Percentiles rank a stretch among this genome's conserved stretches.
These are phyloP conservation scores for Capsella rubella DNA, from an alignment of 441 rosid species.

Conservation along the genomic window DNA sequence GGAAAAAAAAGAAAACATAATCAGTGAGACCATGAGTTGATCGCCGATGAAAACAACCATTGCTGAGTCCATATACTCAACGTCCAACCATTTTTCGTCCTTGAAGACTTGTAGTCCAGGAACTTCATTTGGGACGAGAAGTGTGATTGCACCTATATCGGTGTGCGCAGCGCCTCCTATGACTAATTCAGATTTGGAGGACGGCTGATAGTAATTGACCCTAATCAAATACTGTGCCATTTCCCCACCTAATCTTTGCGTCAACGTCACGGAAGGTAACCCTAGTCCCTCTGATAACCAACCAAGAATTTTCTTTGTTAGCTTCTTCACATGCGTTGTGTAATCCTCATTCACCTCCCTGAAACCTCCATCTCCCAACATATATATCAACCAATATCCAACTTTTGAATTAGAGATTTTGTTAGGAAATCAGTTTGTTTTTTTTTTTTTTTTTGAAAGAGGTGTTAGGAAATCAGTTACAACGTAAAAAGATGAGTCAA, in stretches of 20 bases:
- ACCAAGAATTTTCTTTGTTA: not conserved
- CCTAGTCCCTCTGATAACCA: not conserved
- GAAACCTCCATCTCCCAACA: not conserved
- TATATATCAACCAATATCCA: not conserved
- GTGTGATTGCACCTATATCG: not conserved
- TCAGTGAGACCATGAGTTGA: not conserved
- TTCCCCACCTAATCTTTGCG: not conserved
- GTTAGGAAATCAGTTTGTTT: too few relatives aligned
- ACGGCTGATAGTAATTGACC: not conserved
- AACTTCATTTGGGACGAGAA: not conserved
- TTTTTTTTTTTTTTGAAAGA: too few relatives aligned
- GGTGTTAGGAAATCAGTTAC: too few relatives aligned
- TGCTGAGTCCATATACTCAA: not conserved
- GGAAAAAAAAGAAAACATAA: not conserved
- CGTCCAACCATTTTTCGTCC: not conserved
- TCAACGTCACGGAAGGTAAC: not conserved
- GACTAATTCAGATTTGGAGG: not conserved
- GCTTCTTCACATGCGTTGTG: not conserved
- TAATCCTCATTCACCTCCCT: not conserved
- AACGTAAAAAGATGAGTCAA: too few relatives aligned
- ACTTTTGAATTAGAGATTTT: not conserved
- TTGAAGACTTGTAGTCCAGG: constrained; percentile 2
- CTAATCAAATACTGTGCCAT: not conserved
- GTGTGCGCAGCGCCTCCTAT: not conserved
- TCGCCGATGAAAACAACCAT: not conserved